Base-by-base conservation (phyloP, 2,329 filamentous ascomycete genomes). In the Lasiodiplodia sp. region DNA sequence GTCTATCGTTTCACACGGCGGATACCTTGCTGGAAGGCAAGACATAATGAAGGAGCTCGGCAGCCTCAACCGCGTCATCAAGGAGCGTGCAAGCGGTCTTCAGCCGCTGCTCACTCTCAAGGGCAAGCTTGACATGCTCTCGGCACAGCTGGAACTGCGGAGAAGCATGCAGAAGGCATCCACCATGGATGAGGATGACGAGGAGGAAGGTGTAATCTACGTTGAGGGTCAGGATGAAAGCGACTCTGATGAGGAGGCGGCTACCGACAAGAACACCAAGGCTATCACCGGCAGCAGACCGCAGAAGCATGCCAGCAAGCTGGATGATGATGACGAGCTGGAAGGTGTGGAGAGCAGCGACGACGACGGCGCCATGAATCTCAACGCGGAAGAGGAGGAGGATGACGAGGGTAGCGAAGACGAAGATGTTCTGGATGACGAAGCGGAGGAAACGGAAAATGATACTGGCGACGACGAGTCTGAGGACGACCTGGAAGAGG, bases 41-140 rank as follows among this genome's bases (percentile, higher is more conserved):
- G 91, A 94, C 71, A 86, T 97, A 47, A 86, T 96, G 73, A 89
- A 90, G 76, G 90, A 91, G 77, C 87, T 99, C 69, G 86, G 88
- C 58, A 90, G 91, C 51, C 85, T 99, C 67, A 92, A 95, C 79
- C 91, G 92, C 76, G 95, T 98, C 21, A 87, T 98, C 69, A 91
- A 94, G 71, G 93, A 97, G 81, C 89, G 96, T 52, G 91, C 94
- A 40, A 90, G 90, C 71, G 94, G 93, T 18, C 85, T 98, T 28
- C 89, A 92, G 70, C 93, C 92, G 72, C 84, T 99, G 56, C 84
- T 99, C 44, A 88, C 94, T 23, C 86, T 99, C 70, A 97, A 97
- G 83, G 96, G 96, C 28, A 97, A 97, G 81, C 86, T 99, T 38
- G 95, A 98, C 77, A 93, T 99, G 88, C 86, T 98, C 60, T 92